Evolutionary conservation across 129 eudicot genomes (phyloP), one percentile per base, ranked within the genome.

Genomic region (Artemisia annua): DNA sequence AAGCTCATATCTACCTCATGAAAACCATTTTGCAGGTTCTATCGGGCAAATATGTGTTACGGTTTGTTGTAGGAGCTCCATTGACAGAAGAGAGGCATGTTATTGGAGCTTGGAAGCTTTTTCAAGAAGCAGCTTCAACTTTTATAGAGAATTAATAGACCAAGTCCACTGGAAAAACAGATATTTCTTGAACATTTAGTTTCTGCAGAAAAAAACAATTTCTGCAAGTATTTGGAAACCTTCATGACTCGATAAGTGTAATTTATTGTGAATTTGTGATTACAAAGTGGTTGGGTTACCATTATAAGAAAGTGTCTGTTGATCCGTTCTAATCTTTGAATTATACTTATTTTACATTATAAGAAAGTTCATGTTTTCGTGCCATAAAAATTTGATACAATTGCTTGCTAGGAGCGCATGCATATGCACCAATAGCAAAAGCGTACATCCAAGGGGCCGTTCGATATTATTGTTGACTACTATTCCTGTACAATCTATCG

Each of bases 31-130:
- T 80, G 71, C 79, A 94, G 98, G 88, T 84, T 68, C 80, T 94
- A 28, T 90, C 97, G 4, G 81, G 84, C 16, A 90, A 76, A 48
- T 94, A 88, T 48, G 73, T 83, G 22, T 76, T 94, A 35, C 89
- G 99, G 1, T 78, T 94, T 12, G 99, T 88, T 2, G 87, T 94
- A 12, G 99, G 99, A 59, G 98, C 98, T 78, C 96, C 98, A 60
- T 82, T 94, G 80, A 94, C 98, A 12, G 98, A 88, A 81, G 88
- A 90, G 84, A 83, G 85, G 55, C 98, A 94, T 59, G 70, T 90
- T 16, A 54, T 70, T 24, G 83, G 71, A 63, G 91, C 98, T 16
- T 94, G 97, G 98, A 83, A 81, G 70, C 72, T 83, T 67, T 84
- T 94, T 65, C 98, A 94, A 82, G 91, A 87, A 30, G 78, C 77